A percentile compares a stretch with the other conserved stretches of the same genome.
Conservation (phyloP, 179 eudicot genomes). For the Beta macrorhiza region DNA sequence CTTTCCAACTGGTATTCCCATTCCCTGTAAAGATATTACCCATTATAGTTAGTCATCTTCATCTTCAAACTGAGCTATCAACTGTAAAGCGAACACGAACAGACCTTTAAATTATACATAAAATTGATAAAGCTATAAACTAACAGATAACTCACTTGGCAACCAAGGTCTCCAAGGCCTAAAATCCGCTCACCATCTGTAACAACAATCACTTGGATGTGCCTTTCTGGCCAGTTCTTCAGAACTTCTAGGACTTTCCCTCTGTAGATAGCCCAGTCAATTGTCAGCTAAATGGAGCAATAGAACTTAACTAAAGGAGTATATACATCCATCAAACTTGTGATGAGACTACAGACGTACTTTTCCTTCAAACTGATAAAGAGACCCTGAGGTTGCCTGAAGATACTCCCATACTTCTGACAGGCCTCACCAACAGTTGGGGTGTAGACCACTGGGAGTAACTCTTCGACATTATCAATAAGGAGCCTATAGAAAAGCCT, state of each 20-base stretch:
- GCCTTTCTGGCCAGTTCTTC: conserved; percentile 89
- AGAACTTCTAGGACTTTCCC: conserved; percentile 77
- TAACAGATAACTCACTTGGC: conserved; percentile 53
- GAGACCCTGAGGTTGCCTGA: conserved; percentile 71
- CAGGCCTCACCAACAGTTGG: conserved; percentile 98
- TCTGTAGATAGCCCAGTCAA: conserved; percentile 38
- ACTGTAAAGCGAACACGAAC: neutral
- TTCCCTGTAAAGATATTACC: conserved; percentile 52
- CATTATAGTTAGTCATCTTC: conserved; percentile 4
- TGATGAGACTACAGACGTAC: conserved; percentile 33
- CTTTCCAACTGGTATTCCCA: conserved; percentile 96
- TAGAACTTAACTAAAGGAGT: neutral
- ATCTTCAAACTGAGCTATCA: neutral
- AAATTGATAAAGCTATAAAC: neutral
- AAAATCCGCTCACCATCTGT: conserved; percentile 93
- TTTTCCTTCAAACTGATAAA: conserved; percentile 65
- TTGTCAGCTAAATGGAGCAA: conserved; percentile 16
- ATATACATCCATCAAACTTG: neutral
- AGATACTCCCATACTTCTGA: conserved; percentile 83
- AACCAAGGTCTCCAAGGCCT: conserved; percentile 97
- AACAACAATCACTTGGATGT: conserved; percentile 86
- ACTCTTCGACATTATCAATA: conserved; percentile 85
- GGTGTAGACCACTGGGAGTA: conserved; percentile 89
- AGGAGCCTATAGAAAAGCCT: conserved; percentile 83
- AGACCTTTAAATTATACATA: neutral